Evolutionary conservation across 2,329 filamentous ascomycete genomes (phyloP).

Genomic region (Xylariomycetidae sp.): DNA sequence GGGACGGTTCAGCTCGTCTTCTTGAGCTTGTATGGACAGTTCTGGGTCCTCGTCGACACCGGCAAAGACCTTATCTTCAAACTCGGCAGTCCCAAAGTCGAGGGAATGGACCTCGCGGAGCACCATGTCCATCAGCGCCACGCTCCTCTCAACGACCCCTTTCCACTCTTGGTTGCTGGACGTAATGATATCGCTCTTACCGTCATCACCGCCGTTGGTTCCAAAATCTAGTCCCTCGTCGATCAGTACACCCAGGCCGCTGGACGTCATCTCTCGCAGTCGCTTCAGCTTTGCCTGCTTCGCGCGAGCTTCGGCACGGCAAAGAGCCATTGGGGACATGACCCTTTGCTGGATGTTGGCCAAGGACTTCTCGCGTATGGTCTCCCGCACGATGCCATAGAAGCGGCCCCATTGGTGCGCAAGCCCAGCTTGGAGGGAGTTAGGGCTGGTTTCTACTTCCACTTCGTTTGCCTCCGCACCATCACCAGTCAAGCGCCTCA

Average conservation of each 20-base stretch:
- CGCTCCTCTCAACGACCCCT: slow-evolving; percentile 69
- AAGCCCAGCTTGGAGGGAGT: slow-evolving; percentile 32
- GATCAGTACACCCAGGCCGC: slow-evolving; percentile 78
- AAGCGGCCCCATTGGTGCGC: slow-evolving; percentile 60
- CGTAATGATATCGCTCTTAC: slow-evolving; percentile 40
- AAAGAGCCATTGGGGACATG: slow-evolving; percentile 71
- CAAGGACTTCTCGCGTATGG: slow-evolving; percentile 66
- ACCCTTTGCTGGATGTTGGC: slow-evolving; percentile 65
- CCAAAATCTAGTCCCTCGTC: slow-evolving; percentile 74
- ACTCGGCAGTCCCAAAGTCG: slow-evolving; percentile 56
- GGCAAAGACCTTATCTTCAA: slow-evolving; percentile 60
- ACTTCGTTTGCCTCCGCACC: slow-evolving; percentile 23
- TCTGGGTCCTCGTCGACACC: slow-evolving; percentile 57
- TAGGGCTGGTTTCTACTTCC: slow-evolving; percentile 17
- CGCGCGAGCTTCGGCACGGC: slow-evolving; percentile 64
- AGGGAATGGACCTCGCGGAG: slow-evolving; percentile 63
- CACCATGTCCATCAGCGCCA: slow-evolving; percentile 81
- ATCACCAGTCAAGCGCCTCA: slow-evolving; percentile 28
- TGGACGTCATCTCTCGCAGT: slow-evolving; percentile 74
- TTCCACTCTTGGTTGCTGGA: slow-evolving; percentile 51
- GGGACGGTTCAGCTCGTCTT: slow-evolving; percentile 42
- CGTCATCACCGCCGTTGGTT: slow-evolving; percentile 50
- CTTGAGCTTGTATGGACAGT: slow-evolving; percentile 46
- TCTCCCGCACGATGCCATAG: slow-evolving; percentile 73
- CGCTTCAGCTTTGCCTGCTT: slow-evolving; percentile 69